A percentile compares a stretch with the other conserved stretches of the same genome.
Evolutionary conservation across 148 eudicot species (phyloP).

Genomic region (Chenopodium quinoa): DNA sequence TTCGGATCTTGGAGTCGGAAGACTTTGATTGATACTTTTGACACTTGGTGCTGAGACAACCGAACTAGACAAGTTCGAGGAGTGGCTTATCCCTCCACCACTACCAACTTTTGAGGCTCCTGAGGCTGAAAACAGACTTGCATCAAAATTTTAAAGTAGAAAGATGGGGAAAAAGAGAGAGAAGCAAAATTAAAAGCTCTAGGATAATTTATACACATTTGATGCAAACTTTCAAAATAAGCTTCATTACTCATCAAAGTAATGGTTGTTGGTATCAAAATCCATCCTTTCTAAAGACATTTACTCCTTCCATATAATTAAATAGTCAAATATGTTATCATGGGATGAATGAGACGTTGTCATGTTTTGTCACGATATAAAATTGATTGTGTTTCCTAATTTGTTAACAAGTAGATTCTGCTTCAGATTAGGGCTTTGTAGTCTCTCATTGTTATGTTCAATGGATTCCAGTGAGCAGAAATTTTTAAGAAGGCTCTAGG

Average conservation of each 20-base stretch:
- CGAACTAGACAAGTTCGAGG: constrained; percentile 42
- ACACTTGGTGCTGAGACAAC: constrained; percentile 34
- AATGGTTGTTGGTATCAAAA: background rate
- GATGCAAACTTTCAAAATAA: background rate
- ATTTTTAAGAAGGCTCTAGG: too few species aligned
- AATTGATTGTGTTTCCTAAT: too few species aligned
- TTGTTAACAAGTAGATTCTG: too few species aligned
- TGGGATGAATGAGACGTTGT: background rate
- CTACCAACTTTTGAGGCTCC: constrained; percentile 43
- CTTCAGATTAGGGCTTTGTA: too few species aligned
- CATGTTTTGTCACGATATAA: too few species aligned
- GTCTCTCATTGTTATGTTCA: too few species aligned
- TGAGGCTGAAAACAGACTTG: constrained; percentile 26
- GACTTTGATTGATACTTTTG: constrained; percentile 46
- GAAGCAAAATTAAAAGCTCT: background rate
- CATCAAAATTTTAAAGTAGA: too few species aligned
- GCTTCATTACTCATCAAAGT: background rate
- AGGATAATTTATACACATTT: background rate
- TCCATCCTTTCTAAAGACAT: background rate
- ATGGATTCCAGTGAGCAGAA: too few species aligned
- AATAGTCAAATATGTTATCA: background rate
- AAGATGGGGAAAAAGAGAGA: background rate
- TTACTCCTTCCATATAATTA: background rate
- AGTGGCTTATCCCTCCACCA: constrained; percentile 42
- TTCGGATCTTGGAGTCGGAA: constrained; percentile 51